Evolutionary conservation across 2,329 filamentous ascomycete species (phyloP), one percentile per base, ranked within the genome.

Genomic region (Phialophora macrospora): DNA sequence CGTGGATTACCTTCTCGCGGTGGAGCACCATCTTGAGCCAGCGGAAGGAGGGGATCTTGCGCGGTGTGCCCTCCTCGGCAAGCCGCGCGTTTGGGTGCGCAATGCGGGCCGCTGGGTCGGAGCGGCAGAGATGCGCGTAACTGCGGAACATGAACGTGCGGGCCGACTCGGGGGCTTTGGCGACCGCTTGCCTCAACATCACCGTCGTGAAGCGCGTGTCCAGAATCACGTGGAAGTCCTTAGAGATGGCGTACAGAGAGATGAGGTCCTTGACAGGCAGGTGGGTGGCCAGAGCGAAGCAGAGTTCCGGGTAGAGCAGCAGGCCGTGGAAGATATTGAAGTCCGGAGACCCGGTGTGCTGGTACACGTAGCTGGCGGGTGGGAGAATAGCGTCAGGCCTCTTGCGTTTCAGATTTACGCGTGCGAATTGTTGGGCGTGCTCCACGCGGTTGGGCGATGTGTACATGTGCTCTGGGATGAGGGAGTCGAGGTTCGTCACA

Each of bases 21-120:
- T 80, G 84, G 68, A 85, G 75, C 0, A 92, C 81, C 84, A 94
- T 88, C 63, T 85, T 81, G 6, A 92, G 80, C 84, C 90, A 95
- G 52, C 80, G 80, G 55, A 94, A 79, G 7, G 85, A 83, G 0
- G 90, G 90, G 1, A 90, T 82, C 24, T 77, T 76, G 55, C 82
- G 86, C 30, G 81, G 74, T 32, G 79, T 66, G 3, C 74, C 71
- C 61, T 63, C 62, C 56, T 70, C 74, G 66, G 65, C 73, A 64
- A 71, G 66, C 38, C 71, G 73, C 65, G 79, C 79, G 71, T 80
- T 79, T 3, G 77, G 80, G 24, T 72, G 70, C 63, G 72, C 66
- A 48, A 69, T 70, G 6, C 82, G 78, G 0, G 81, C 79, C 34
- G 78, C 77, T 0, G 90, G 89, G 73, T 92, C 89, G 1, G 74